Evolutionary conservation across 495 filamentous ascomycete species (phyloP), one percentile per base, ranked within the genome.

Genomic region (Cercophora scortea): DNA sequence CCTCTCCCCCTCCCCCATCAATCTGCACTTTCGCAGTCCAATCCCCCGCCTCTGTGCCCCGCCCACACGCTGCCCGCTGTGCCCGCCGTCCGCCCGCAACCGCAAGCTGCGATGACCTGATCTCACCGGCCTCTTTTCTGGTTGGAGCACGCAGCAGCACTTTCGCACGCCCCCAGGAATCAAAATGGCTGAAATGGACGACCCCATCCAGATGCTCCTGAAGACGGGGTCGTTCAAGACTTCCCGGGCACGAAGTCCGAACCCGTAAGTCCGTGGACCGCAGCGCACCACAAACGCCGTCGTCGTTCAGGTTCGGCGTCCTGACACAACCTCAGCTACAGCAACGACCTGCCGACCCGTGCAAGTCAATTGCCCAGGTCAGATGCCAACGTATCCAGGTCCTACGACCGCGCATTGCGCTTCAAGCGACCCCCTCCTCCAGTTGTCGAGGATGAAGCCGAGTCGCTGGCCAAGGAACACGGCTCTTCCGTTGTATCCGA

Each of bases 381-480:
- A 16, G 25, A 25, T 25, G 25, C 25, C 25, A 25, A 25, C 25
- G 5, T 25, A 25, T 25, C 25, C 25, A 25, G 25, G 25, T 25
- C 25, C 25, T 25, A 25, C 25, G 25, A 25, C 25, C 25, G 5
- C 2, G 25, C 25, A 25, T 25, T 25, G 25, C 25, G 2, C 25
- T 5, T 25, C 38, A 57, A 49, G 51, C 55, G 49, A 34, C 68
- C 71, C 13, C 74, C 73, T 8, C 63, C 67, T 8, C 71, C 74
- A 10, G 63, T 43, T 17, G 73, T 76, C 15, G 74, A 77, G 56
- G 74, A 77, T 46, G 74, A 77, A 47, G 55, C 52, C 8, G 71
- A 64, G 17, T 64, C 74, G 11, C 59, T 77, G 19, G 73, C 72
- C 1, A 73, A 70, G 48, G 74, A 77, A 53, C 55, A 70, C 44